Conservation (phyloP, 2,329 filamentous ascomycete genomes). For the Thielaviopsis ethacetica region DNA sequence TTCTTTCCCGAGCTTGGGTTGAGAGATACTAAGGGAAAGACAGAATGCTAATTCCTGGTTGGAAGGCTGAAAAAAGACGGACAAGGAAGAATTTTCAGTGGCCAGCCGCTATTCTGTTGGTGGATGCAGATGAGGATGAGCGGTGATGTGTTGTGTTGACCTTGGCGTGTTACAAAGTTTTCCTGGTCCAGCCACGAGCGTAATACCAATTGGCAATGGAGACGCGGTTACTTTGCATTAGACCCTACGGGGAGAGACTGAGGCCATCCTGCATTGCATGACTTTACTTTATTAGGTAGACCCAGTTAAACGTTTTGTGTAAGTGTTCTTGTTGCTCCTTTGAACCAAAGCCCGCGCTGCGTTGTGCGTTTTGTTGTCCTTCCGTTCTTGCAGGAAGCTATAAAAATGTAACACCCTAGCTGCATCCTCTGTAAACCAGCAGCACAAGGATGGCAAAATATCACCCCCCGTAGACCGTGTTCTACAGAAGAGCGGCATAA, state of each 20-base stretch:
- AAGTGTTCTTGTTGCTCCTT: neutral
- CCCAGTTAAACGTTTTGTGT: neutral
- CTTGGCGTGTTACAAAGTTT: neutral
- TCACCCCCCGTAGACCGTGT: too few species aligned
- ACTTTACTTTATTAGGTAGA: neutral
- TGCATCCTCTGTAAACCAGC: too few species aligned
- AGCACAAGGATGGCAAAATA: too few species aligned
- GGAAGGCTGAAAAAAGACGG: too few species aligned
- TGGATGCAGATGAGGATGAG: neutral
- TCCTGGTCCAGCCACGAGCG: neutral
- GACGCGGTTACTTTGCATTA: neutral
- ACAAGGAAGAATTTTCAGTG: neutral
- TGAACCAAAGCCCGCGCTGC: neutral
- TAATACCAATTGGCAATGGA: neutral
- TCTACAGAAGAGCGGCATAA: too few species aligned
- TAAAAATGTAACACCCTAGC: neutral
- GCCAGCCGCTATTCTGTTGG: neutral
- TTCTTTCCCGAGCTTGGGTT: neutral
- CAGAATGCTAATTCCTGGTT: neutral
- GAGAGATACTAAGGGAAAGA: neutral
- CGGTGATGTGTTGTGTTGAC: neutral
- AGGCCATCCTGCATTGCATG: neutral
- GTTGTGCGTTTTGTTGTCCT: too few species aligned
- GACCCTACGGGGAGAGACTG: neutral
- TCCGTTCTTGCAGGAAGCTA: too few species aligned